Evolutionary conservation across 176 grass and related monocot species (phyloP), one percentile per base, ranked within the genome.

Genomic region (Paspalum vaginatum): DNA sequence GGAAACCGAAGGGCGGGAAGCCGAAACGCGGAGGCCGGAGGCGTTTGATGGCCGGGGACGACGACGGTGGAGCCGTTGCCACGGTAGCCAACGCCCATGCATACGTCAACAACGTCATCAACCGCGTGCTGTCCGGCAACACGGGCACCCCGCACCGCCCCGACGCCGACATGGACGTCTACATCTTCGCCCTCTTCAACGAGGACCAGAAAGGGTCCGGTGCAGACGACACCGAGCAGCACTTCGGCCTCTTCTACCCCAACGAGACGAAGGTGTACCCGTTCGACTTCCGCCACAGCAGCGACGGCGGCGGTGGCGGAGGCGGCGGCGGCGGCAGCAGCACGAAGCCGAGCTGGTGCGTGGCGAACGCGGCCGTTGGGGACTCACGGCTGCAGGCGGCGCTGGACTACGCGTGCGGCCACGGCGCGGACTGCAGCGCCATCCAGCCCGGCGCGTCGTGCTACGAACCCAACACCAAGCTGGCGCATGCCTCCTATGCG

Each of bases 161-260:
- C 2, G 4, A 87, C 5, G 81, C 64, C 15, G 73, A 95, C 81
- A 66, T 91, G 14, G 79, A 87, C 57, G 78, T 91, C 3, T 95
- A 85, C 59, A 87, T 95, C 48, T 95, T 95, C 81, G 89, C 82
- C 8, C 84, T 95, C 0, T 95, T 95, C 84, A 91, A 95, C 56
- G 92, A 95, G 72, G 83, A 95, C 68, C 27, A 64, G 27, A 95
- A 95, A 51, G 48, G 86, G 0, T 54, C 52, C 55, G 37, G 75
- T 0, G 0, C 50, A 1, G 32, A 74, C 9, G 89, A 75, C 38
- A 65, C 75, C 1, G 92, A 95, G 73, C 10, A 77, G 6, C 0
- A 91, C 89, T 95, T 85, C 22, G 92, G 92, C 13, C 40, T 95
- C 14, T 91, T 95, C 89, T 85, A 87, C 78, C 92, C 89, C 0